phyloP scores from a whole-genome alignment of 1,284 basidiomycete species.

The Marasmius sp. region DNA sequence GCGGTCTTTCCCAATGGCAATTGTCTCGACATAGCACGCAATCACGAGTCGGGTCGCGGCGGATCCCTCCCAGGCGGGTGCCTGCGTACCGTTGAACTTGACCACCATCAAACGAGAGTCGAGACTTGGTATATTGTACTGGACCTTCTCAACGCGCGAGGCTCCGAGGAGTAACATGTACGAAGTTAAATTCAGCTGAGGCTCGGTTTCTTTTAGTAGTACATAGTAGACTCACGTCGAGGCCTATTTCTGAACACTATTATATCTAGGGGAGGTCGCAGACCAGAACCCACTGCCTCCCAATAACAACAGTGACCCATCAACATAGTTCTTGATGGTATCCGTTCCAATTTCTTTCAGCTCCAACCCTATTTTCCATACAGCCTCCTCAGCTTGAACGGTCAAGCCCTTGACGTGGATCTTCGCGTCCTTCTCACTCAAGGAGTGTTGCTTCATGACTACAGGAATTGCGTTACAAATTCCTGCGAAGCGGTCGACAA shows the following conservation, averaged over 20 bases:
- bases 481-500: not conserved
- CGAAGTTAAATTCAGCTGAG: no score
- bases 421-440: slow-evolving; percentile 5
- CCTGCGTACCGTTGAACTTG: no score
- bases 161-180: no score
- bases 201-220: no score
- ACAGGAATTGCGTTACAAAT: slow-evolving; percentile 4
- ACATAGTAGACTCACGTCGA: no score
- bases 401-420: slow-evolving; percentile 1
- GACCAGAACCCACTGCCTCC: slow-evolving; percentile 4
- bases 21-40: no score
- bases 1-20: no score
- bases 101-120: no score
- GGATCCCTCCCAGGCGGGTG: no score
- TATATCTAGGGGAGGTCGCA: slow-evolving; percentile 1
- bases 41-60: no score
- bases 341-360: not conserved
- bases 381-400: not conserved
- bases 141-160: no score
- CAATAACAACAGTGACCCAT: not conserved
- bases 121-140: no score
- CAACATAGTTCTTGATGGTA: slow-evolving; percentile 2
- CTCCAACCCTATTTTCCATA: slow-evolving; percentile 1
- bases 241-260: not conserved
- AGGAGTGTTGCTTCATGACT: slow-evolving; percentile 2